Conservation (phyloP, 495 filamentous ascomycete genomes). For the Neurospora africana region DNA sequence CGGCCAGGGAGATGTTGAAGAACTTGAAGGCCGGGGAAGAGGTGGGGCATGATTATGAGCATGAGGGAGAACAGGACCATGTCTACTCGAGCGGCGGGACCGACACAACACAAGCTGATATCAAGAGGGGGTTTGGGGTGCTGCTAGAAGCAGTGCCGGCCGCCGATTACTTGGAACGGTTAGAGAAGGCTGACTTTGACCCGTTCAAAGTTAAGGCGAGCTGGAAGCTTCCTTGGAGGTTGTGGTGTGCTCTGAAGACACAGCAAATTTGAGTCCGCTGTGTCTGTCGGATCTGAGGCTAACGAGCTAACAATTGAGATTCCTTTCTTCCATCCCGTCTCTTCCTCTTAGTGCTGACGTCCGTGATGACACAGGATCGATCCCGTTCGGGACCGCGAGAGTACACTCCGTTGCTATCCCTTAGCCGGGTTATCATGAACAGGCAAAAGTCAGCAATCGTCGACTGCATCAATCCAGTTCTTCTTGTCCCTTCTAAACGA, state of each 20-base stretch:
- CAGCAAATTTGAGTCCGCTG: slow-evolving; percentile 39
- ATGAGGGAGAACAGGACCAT: slow-evolving; percentile 68
- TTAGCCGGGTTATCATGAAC: neutral
- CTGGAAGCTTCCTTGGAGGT: slow-evolving; percentile 82
- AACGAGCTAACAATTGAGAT: neutral
- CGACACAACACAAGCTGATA: slow-evolving; percentile 31
- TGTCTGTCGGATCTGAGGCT: neutral
- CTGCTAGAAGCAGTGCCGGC: slow-evolving; percentile 72
- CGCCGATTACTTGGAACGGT: slow-evolving; percentile 60
- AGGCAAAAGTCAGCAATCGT: neutral
- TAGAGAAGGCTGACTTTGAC: slow-evolving; percentile 79
- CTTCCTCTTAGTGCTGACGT: neutral
- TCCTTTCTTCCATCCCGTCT: neutral
- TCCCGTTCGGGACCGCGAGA: neutral
- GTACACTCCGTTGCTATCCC: neutral
- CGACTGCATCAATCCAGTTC: neutral
- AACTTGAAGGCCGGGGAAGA: slow-evolving; percentile 60
- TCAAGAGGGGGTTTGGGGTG: slow-evolving; percentile 63
- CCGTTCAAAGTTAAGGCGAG: slow-evolving; percentile 55
- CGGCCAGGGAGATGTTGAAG: slow-evolving; percentile 80
- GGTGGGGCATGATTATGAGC: slow-evolving; percentile 78
- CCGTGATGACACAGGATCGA: neutral
- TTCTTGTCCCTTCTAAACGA: neutral
- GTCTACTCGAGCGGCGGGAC: slow-evolving; percentile 39
- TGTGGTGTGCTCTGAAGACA: slow-evolving; percentile 59